These are phyloP conservation scores for Rhynchosporium agropyri DNA, from an alignment of 2,329 filamentous ascomycete species.

Conservation along the genomic window DNA sequence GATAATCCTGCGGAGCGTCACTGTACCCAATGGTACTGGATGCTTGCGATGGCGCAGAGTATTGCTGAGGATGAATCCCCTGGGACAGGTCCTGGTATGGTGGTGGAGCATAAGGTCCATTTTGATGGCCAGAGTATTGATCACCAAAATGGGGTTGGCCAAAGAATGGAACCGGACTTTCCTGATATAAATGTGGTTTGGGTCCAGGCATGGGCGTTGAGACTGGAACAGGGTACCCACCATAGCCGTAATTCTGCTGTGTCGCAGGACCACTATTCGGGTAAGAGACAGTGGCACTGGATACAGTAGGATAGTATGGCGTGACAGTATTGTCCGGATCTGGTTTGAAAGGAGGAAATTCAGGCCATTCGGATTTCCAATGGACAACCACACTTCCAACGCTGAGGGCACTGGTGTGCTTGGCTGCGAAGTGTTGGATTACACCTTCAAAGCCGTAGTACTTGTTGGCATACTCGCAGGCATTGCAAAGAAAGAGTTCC, in stretches of 20 bases:
- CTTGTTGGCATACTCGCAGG: conserved; percentile 65
- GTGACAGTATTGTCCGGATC: conserved; percentile 52
- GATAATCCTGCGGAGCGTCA: conserved; percentile 34
- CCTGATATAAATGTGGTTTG: conserved; percentile 37
- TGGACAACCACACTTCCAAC: conserved; percentile 72
- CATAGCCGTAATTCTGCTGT: conserved; percentile 43
- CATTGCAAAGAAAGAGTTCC: conserved; percentile 76
- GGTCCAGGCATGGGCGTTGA: conserved; percentile 31
- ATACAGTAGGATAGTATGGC: conserved; percentile 41
- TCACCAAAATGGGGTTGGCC: conserved; percentile 42
- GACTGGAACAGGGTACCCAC: conserved; percentile 38
- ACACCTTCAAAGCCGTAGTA: conserved; percentile 77
- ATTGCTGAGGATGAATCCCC: conserved; percentile 34
- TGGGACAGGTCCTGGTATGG: conserved; percentile 36
- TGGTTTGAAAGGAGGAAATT: conserved; percentile 70
- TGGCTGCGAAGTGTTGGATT: conserved; percentile 81
- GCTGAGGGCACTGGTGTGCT: conserved; percentile 73
- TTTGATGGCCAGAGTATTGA: conserved; percentile 39
- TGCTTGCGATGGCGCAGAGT: conserved; percentile 34
- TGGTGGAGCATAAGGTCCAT: conserved; percentile 39
- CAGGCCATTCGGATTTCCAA: conserved; percentile 83
- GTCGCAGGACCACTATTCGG: conserved; percentile 38
- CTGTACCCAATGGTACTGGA: conserved; percentile 31
- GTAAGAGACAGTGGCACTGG: conserved; percentile 42
- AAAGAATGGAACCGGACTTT: conserved; percentile 42